Evolutionary conservation across 805 yeast species (phyloP), one percentile per base, ranked within the genome.

Genomic region (Zygosaccharomyces lentus): DNA sequence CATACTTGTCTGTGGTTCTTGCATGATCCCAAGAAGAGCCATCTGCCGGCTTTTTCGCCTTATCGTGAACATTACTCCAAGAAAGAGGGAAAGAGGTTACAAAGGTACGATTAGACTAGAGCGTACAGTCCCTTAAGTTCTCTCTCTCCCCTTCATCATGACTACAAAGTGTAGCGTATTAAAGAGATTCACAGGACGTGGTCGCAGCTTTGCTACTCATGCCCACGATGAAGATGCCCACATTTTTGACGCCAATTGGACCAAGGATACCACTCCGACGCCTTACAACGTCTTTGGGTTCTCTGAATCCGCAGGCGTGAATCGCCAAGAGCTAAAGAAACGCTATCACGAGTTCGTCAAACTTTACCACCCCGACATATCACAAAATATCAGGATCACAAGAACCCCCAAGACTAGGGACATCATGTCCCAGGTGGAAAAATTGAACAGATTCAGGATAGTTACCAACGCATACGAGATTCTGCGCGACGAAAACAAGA

Each of bases 281-380:
- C 95, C 96, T 0, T 82, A 83, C 56, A 87, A 86, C 27, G 72
- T 88, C 3, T 76, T 88, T 46, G 74, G 75, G 3, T 57, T 78
- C 21, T 51, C 62, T 2, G 40, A 40, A 13, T 61, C 64, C 0
- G 54, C 55, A 1, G 60, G 60, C 19, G 63, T 74, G 35, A 73
- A 74, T 45, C 62, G 62, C 41, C 62, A 55, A 9, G 51, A 61
- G 25, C 64, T 82, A 41, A 77, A 77, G 49, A 51, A 66, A 21
- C 73, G 74, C 37, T 84, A 82, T 57, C 77, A 75, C 53, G 71
- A 76, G 43, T 68, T 79, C 38, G 89, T 89, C 9, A 86, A 84
- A 62, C 59, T 81, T 8, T 89, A 89, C 56, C 96, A 89, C 61
- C 96, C 97, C 0, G 97, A 89, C 59, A 61, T 75, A 2, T 56